These are phyloP conservation scores for Tillandsia leiboldiana DNA, from an alignment of 176 grass and related monocot genomes.

Conservation along the genomic window DNA sequence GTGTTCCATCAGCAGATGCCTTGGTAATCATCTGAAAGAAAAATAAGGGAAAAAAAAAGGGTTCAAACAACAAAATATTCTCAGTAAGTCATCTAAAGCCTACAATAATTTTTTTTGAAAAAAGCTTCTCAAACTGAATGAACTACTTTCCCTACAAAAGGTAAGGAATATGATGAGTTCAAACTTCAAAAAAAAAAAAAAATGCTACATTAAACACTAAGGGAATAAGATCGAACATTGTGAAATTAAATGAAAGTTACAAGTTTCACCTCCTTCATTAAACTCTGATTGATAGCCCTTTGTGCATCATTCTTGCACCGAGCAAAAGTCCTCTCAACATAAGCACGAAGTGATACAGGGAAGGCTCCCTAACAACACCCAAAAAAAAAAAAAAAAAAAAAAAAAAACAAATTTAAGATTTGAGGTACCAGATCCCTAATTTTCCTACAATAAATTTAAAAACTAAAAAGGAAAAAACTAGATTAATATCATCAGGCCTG, in stretches of 20 bases:
- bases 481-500: background rate
- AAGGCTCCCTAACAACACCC: slow-evolving; percentile 47
- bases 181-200: background rate
- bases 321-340: slow-evolving; percentile 50
- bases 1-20: slow-evolving; percentile 51
- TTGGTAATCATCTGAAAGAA: slow-evolving; percentile 51
- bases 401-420: slow-evolving; percentile 3
- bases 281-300: slow-evolving; percentile 42
- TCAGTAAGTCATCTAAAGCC: background rate
- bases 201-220: background rate
- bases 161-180: background rate
- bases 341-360: slow-evolving; percentile 66
- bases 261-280: slow-evolving; percentile 50
- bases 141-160: background rate
- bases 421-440: background rate
- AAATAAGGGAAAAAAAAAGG: slow-evolving; percentile 2
- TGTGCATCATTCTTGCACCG: slow-evolving; percentile 75
- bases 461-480: background rate
- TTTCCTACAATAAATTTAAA: background rate
- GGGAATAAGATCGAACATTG: background rate
- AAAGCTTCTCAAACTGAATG: background rate
- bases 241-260: background rate
- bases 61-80: background rate
- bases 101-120: too few relatives aligned
- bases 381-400: too few relatives aligned